Conservation (phyloP, 306 rosid genomes). For the Alnus glutinosa region DNA sequence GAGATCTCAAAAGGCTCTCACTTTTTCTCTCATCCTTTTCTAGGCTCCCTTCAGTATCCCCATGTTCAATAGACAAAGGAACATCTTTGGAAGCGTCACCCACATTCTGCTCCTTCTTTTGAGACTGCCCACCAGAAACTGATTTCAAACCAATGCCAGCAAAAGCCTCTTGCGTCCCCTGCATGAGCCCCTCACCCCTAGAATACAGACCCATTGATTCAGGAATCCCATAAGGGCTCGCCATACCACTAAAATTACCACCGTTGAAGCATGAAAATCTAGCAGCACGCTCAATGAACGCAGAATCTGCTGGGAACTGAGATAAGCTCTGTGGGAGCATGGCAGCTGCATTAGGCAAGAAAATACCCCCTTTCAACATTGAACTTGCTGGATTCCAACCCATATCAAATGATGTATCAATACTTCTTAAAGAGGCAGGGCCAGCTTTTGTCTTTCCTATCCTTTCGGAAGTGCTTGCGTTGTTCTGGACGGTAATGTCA, state of each 20-base stretch:
- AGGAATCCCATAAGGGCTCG: slow-evolving; percentile 59
- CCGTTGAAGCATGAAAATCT: slow-evolving; percentile 78
- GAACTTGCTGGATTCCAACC: slow-evolving; percentile 61
- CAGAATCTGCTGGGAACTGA: slow-evolving; percentile 88
- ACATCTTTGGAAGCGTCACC: slow-evolving; percentile 55
- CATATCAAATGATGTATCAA: slow-evolving; percentile 60
- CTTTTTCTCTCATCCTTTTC: slow-evolving; percentile 53
- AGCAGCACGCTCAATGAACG: slow-evolving; percentile 87
- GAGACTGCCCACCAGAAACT: slow-evolving; percentile 45
- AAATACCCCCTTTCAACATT: slow-evolving; percentile 53
- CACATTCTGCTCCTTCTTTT: slow-evolving; percentile 40
- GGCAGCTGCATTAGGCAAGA: slow-evolving; percentile 56
- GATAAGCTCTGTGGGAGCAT: slow-evolving; percentile 63
- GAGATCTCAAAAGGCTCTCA: slow-evolving; percentile 51
- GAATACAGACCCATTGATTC: slow-evolving; percentile 49
- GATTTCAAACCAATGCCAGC: slow-evolving; percentile 47
- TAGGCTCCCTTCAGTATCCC: slow-evolving; percentile 54
- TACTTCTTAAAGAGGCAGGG: slow-evolving; percentile 51
- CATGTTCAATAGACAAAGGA: slow-evolving; percentile 47
- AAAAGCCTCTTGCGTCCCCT: slow-evolving; percentile 46
- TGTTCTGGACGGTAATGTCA: slow-evolving; percentile 49
- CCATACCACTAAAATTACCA: slow-evolving; percentile 58
- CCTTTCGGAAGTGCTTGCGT: slow-evolving; percentile 43
- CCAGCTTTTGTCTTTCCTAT: slow-evolving; percentile 52
- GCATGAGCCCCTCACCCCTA: slow-evolving; percentile 41